phyloP scores from a whole-genome alignment of 495 filamentous ascomycete species.

The Aspergillus avenaceus region DNA sequence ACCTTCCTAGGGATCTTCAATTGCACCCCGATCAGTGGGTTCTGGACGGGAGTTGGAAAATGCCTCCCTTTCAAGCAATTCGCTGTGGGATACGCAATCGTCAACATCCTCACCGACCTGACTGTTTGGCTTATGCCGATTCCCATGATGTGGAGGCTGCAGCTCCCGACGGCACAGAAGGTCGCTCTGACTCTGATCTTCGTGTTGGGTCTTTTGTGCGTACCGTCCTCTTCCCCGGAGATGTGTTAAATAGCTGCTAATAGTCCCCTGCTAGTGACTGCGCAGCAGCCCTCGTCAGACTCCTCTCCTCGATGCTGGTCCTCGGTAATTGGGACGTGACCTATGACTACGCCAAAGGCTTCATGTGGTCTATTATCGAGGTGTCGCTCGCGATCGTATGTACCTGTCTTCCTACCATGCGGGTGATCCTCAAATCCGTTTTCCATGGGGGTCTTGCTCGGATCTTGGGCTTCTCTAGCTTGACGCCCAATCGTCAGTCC shows the following conservation, averaged over 20 bases:
- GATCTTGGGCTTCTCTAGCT: not conserved
- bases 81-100: slow-evolving; percentile 10
- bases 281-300: not conserved
- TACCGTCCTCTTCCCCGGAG: not conserved
- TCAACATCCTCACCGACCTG: slow-evolving; percentile 33
- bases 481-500: not conserved
- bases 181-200: slow-evolving; percentile 34
- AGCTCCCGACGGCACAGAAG: slow-evolving; percentile 28
- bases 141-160: slow-evolving; percentile 30
- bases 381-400: slow-evolving; percentile 25
- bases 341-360: slow-evolving; percentile 11
- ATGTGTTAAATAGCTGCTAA: too few relatives aligned
- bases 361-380: slow-evolving; percentile 32
- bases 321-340: slow-evolving; percentile 22
- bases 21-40: slow-evolving; percentile 11
- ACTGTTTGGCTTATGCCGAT: slow-evolving; percentile 38
- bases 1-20: slow-evolving; percentile 10
- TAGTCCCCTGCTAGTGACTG: not conserved
- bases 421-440: slow-evolving; percentile 10
- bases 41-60: slow-evolving; percentile 9
- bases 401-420: slow-evolving; percentile 31
- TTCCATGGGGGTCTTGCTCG: slow-evolving; percentile 3
- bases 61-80: slow-evolving; percentile 10
- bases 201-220: slow-evolving; percentile 32
- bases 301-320: slow-evolving; percentile 11